Conservation (phyloP, 257 asterid genomes). For the Gynochthodes officinalis region DNA sequence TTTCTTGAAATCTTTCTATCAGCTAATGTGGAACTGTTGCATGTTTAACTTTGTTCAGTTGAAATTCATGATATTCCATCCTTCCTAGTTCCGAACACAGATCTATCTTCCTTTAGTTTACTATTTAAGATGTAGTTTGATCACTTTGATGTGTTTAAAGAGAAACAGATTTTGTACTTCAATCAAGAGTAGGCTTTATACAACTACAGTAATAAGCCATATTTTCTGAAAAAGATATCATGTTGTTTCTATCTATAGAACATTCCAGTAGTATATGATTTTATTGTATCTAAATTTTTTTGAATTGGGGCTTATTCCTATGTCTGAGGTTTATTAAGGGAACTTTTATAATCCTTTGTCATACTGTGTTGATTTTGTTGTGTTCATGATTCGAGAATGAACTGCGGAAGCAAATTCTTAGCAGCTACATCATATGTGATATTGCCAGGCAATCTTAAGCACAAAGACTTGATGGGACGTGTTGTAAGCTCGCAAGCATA, state of each 20-base stretch:
- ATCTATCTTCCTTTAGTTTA: background rate
- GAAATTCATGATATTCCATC: no score
- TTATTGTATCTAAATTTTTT: no score
- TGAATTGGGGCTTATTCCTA: background rate
- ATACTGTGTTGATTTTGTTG: background rate
- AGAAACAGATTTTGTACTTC: background rate
- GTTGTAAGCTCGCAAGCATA: conserved; percentile 88
- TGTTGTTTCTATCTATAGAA: background rate
- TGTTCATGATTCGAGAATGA: background rate
- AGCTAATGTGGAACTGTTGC: background rate
- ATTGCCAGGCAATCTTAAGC: conserved; percentile 78
- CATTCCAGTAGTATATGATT: background rate
- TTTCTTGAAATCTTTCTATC: background rate
- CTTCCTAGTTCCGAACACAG: background rate
- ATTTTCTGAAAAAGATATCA: background rate
- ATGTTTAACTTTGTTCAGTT: background rate
- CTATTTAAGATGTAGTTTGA: background rate
- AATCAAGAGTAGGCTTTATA: background rate
- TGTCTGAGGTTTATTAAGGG: background rate
- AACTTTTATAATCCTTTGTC: background rate
- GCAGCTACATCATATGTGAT: conserved; percentile 11
- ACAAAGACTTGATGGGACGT: conserved; percentile 78
- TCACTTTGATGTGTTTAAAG: no score
- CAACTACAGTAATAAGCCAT: background rate
- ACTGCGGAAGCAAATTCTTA: background rate